phyloP scores from a whole-genome alignment of 2,329 filamentous ascomycete genomes.

The Scedosporium minutisporum region DNA sequence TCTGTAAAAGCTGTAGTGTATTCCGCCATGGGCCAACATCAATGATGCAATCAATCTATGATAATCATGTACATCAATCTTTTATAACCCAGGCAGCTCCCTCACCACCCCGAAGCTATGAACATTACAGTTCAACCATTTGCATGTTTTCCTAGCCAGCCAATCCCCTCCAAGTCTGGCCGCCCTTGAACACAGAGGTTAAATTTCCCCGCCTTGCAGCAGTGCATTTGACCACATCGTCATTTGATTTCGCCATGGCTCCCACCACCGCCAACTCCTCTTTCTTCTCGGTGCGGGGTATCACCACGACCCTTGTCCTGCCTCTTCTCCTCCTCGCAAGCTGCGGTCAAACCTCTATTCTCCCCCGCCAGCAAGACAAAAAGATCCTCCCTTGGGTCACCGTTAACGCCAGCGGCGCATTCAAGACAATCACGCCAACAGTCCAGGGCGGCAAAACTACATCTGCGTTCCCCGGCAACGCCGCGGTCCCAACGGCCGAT shows the following conservation, averaged over 20 bases:
- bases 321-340: background rate
- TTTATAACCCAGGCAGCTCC: background rate
- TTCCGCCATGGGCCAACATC: background rate
- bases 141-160: too few relatives aligned
- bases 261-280: background rate
- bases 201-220: too few relatives aligned
- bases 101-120: background rate
- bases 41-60: background rate
- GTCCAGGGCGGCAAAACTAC: slow-evolving; percentile 9
- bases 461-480: slow-evolving; percentile 9
- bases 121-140: too few relatives aligned
- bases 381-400: slow-evolving; percentile 12
- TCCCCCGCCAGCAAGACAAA: slow-evolving; percentile 1
- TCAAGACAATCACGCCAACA: slow-evolving; percentile 10
- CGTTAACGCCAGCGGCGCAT: slow-evolving; percentile 8
- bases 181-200: too few relatives aligned
- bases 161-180: too few relatives aligned
- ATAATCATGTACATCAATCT: background rate
- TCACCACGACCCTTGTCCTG: background rate
- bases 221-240: too few relatives aligned
- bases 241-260: background rate
- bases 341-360: background rate
- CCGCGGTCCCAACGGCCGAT: slow-evolving; percentile 8
- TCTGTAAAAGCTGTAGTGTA: background rate
- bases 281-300: background rate